Conservation (phyloP, 2,329 filamentous ascomycete species). For the Paecilomyces variotii region DNA sequence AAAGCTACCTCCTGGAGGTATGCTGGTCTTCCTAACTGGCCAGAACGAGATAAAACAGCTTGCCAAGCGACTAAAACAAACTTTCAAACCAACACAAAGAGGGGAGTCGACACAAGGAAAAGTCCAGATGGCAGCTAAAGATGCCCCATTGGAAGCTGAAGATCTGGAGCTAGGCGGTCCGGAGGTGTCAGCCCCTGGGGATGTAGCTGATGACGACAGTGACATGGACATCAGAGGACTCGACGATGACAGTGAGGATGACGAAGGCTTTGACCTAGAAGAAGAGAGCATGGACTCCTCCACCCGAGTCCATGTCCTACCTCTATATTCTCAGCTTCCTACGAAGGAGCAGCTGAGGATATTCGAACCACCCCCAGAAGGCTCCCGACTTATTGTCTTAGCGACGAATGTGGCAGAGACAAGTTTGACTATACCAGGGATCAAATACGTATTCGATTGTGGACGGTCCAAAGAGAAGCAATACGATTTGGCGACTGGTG, state of each 20-base stretch:
- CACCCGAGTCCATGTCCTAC: slow-evolving; percentile 75
- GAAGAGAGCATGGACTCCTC: slow-evolving; percentile 51
- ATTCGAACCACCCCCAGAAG: slow-evolving; percentile 76
- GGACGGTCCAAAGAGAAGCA: slow-evolving; percentile 86
- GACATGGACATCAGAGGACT: slow-evolving; percentile 55
- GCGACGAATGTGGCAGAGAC: slow-evolving; percentile 97
- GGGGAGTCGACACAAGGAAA: slow-evolving; percentile 51
- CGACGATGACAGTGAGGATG: slow-evolving; percentile 50
- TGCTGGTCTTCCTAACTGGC: slow-evolving; percentile 89
- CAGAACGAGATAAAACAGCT: slow-evolving; percentile 83
- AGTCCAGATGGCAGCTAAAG: slow-evolving; percentile 66
- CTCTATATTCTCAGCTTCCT: slow-evolving; percentile 84
- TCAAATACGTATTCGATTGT: slow-evolving; percentile 91
- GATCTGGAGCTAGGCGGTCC: slow-evolving; percentile 72
- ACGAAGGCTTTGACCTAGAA: slow-evolving; percentile 63
- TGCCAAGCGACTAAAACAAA: slow-evolving; percentile 67
- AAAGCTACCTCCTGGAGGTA: slow-evolving; percentile 82
- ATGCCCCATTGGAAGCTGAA: slow-evolving; percentile 73
- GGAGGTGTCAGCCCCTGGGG: slow-evolving; percentile 37
- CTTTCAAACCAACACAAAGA: slow-evolving; percentile 49
- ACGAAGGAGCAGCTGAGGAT: slow-evolving; percentile 86
- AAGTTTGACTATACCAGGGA: slow-evolving; percentile 90
- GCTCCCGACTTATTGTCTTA: slow-evolving; percentile 75
- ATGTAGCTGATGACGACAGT: slow-evolving; percentile 46
- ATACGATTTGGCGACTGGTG: slow-evolving; percentile 79